phyloP scores from a whole-genome alignment of 805 yeast genomes.

The Yarrowia hollandica region DNA sequence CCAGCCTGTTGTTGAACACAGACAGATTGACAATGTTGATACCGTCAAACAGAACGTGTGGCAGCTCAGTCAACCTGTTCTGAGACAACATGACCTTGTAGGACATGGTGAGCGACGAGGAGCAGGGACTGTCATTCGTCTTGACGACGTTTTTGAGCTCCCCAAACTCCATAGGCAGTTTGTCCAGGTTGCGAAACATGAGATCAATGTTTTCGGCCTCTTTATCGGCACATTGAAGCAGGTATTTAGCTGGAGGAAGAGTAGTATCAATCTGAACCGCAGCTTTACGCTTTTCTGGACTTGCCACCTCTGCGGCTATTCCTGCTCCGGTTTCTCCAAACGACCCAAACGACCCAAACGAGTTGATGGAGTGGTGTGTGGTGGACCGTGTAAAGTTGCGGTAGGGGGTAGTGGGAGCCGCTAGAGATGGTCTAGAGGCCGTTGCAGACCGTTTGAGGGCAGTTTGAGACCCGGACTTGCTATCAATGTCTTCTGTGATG shows the following conservation, averaged over 20 bases:
- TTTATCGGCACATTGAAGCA: constrained; percentile 26
- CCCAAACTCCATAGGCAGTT: constrained; percentile 42
- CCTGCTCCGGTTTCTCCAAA: constrained; percentile 26
- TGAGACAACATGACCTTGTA: constrained; percentile 39
- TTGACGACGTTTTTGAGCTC: constrained; percentile 41
- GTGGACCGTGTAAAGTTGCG: not conserved
- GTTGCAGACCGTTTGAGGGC: too few species aligned
- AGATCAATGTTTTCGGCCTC: constrained; percentile 33
- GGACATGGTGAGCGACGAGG: constrained; percentile 34
- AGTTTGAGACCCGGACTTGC: too few species aligned
- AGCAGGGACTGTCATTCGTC: constrained; percentile 31
- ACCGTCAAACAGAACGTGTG: constrained; percentile 40
- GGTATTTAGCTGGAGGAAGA: not conserved
- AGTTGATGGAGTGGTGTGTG: not conserved
- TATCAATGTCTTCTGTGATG: not conserved
- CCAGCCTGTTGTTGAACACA: constrained; percentile 41
- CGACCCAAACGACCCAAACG: constrained; percentile 4
- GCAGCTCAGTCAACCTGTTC: constrained; percentile 38
- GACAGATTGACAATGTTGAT: constrained; percentile 41
- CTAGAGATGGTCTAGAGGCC: not conserved
- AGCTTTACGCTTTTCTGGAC: not conserved
- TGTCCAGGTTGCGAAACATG: constrained; percentile 34
- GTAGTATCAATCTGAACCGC: not conserved
- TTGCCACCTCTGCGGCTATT: not conserved
- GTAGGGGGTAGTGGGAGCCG: constrained; percentile 11